A percentile compares a stretch with the other conserved stretches of the same genome.
phyloP scores from a whole-genome alignment of 345 rosid genomes.

The Odontarrhena argentea region DNA sequence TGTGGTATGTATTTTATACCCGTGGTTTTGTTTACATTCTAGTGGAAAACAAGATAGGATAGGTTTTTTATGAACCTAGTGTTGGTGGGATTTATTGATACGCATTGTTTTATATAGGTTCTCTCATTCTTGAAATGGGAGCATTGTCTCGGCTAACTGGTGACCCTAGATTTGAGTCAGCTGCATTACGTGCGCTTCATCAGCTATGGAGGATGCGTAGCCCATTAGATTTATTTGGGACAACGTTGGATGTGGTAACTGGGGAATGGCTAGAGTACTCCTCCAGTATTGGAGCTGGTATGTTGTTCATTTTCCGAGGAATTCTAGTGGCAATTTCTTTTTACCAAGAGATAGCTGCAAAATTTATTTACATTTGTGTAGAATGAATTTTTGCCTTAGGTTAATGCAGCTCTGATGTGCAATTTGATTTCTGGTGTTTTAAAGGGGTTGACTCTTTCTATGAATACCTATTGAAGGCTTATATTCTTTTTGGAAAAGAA shows the following conservation, averaged over 20 bases:
- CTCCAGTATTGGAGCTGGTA: constrained; percentile 97
- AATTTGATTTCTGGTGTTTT: constrained; percentile 44
- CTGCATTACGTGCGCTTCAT: constrained; percentile 84
- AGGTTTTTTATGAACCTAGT: background rate
- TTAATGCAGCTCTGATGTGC: constrained; percentile 2
- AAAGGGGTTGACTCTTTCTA: constrained; percentile 97
- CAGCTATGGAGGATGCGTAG: constrained; percentile 97
- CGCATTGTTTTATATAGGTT: constrained; percentile 53
- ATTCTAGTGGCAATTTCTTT: background rate
- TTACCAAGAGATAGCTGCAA: constrained; percentile 4
- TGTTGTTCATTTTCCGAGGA: constrained; percentile 24
- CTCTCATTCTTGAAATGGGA: constrained; percentile 98
- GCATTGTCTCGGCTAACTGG: constrained; percentile 88
- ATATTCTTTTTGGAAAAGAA: constrained; percentile 93
- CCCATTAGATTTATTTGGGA: constrained; percentile 82
- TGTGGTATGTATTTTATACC: constrained; percentile 68
- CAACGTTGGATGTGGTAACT: constrained; percentile 74
- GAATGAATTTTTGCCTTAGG: constrained; percentile 11
- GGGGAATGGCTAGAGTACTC: constrained; percentile 94
- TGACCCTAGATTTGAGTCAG: constrained; percentile 83
- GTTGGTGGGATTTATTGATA: constrained; percentile 26
- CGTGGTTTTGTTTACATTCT: constrained; percentile 27
- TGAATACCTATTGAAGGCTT: constrained; percentile 89
- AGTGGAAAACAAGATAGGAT: background rate
- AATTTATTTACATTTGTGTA: constrained; percentile 1